Evolutionary conservation across 345 rosid genomes (phyloP).

Genomic region (Euphorbia peplus): DNA sequence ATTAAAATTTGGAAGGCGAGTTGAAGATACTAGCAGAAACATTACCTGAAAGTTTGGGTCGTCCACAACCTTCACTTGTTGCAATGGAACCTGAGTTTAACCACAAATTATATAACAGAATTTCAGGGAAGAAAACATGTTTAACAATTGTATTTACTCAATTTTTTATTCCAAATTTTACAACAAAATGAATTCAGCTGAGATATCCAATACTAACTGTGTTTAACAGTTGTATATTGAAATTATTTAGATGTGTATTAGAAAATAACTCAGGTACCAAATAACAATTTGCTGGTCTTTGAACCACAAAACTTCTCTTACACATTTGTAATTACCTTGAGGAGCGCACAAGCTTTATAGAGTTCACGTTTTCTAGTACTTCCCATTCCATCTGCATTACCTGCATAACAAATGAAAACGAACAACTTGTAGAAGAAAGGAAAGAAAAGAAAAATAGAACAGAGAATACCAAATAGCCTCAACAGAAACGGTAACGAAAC

Average conservation of each 20-base stretch:
- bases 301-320: background rate
- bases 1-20: background rate
- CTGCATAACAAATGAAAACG: constrained; percentile 25
- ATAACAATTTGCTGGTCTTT: too few species aligned
- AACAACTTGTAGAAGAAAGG: background rate
- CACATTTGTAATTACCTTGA: constrained; percentile 38
- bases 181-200: background rate
- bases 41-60: constrained; percentile 67
- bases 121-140: background rate
- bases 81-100: constrained; percentile 45
- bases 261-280: background rate
- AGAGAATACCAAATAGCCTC: background rate
- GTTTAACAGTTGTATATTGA: background rate
- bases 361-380: constrained; percentile 60
- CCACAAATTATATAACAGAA: background rate
- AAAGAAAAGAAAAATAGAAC: background rate
- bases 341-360: constrained; percentile 63
- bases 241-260: background rate
- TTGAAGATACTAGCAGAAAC: background rate
- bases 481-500: background rate
- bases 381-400: constrained; percentile 84
- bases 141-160: background rate
- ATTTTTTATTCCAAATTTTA: background rate
- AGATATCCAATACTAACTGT: background rate
- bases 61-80: constrained; percentile 64